These are phyloP conservation scores for Candida sanyiensis DNA, from an alignment of 805 yeast genomes.

Conservation along the genomic window DNA sequence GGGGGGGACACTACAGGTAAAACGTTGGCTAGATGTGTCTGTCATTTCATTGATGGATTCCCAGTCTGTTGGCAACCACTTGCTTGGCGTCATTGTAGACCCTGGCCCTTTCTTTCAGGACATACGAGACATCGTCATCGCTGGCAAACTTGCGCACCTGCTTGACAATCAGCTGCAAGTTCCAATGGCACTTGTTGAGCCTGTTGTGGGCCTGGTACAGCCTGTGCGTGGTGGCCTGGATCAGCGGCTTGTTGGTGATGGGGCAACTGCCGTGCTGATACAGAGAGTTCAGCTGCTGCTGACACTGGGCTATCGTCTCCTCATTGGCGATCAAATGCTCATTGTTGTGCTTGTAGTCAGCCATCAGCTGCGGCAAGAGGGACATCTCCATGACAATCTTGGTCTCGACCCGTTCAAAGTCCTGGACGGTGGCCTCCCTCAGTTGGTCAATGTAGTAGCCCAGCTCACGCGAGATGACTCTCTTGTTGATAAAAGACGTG, in stretches of 20 bases:
- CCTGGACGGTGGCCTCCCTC: constrained; percentile 13
- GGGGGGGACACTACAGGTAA: no score
- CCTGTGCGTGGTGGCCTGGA: neutral
- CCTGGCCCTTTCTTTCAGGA: constrained; percentile 26
- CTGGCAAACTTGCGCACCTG: constrained; percentile 11
- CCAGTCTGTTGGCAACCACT: constrained; percentile 14
- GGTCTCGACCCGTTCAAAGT: constrained; percentile 16
- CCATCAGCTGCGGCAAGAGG: constrained; percentile 9
- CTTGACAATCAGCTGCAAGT: constrained; percentile 13
- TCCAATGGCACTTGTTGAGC: constrained; percentile 9
- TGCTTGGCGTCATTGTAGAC: constrained; percentile 26
- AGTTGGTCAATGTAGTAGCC: constrained; percentile 21
- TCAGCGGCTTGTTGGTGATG: constrained; percentile 5
- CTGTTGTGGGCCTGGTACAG: constrained; percentile 7
- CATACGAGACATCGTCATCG: constrained; percentile 24
- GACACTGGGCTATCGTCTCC: neutral
- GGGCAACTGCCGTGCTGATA: constrained; percentile 4
- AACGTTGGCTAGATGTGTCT: neutral
- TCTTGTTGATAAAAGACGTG: constrained; percentile 18
- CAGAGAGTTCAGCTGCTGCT: neutral
- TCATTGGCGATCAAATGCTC: constrained; percentile 7
- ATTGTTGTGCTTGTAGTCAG: constrained; percentile 12
- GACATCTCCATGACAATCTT: constrained; percentile 12
- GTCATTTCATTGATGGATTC: neutral
- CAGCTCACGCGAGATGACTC: constrained; percentile 13